These are phyloP conservation scores for Orobanche coerulescens DNA, from an alignment of 257 asterid species.

Conservation along the genomic window DNA sequence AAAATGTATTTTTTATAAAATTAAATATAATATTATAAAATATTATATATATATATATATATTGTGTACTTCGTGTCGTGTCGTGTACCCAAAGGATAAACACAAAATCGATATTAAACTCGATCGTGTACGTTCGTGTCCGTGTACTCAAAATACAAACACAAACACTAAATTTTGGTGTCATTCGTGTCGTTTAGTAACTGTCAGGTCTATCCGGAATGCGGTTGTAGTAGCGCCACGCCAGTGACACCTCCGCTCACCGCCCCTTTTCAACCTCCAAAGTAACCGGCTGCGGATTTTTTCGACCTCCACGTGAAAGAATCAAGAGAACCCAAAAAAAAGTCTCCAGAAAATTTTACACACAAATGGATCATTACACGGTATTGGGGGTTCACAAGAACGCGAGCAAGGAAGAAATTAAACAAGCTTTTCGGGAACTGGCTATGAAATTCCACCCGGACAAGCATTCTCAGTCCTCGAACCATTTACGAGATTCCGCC, in stretches of 20 bases:
- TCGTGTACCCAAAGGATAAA: too few species aligned
- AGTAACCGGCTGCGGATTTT: slow-evolving; percentile 14
- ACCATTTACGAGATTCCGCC: slow-evolving; percentile 41
- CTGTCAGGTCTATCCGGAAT: too few species aligned
- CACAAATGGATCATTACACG: slow-evolving; percentile 68
- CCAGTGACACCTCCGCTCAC: slow-evolving; percentile 22
- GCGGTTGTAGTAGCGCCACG: slow-evolving; percentile 39
- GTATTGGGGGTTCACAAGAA: slow-evolving; percentile 45
- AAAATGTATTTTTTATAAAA: too few species aligned
- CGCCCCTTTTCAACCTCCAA: slow-evolving; percentile 20
- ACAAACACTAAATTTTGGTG: too few species aligned
- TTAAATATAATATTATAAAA: too few species aligned
- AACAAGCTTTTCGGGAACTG: slow-evolving; percentile 64
- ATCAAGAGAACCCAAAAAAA: not conserved
- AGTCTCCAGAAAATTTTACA: not conserved
- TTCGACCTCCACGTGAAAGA: slow-evolving; percentile 4
- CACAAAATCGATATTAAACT: too few species aligned
- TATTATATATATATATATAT: too few species aligned
- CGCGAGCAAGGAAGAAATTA: slow-evolving; percentile 82
- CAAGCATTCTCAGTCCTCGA: slow-evolving; percentile 68
- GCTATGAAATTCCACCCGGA: slow-evolving; percentile 92
- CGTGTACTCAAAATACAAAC: too few species aligned
- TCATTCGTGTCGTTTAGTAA: too few species aligned
- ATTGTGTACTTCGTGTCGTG: too few species aligned
- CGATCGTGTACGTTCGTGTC: too few species aligned